Base-by-base conservation (phyloP, 192 early-diverging fungal genomes). In the Allomyces javanicus region DNA sequence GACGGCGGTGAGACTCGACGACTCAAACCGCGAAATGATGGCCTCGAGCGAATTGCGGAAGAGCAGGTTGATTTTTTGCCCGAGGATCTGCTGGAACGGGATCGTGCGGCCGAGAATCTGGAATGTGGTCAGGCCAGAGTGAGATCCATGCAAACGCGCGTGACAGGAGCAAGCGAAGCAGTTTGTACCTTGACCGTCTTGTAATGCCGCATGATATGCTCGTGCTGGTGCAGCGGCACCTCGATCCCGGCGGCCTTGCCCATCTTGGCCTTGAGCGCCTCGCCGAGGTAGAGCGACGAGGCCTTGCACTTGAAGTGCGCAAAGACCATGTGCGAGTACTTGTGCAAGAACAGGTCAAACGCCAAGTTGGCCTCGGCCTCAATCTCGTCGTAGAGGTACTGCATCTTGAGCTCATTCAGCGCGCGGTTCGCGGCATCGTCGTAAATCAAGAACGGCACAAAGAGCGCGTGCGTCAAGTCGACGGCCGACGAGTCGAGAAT, bases 371-470 rank as follows among this genome's bases (percentile, higher is more conserved):
- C 79, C 67, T 82, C 81, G 14, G 81, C 77, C n/a, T 65, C 74
- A 24, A 82, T 71, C 64, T 82, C 81, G 65, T 82, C 74, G 63
- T 82, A 80, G n/a, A 82, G 73, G 66, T 74, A 76, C 66, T 69
- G 33, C 62, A 70, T 69, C 65, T 74, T 77, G 12, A 82, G 44
- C 9, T 68, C 25, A 44, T 75, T 55, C 25, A 82, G 66, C 0
- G 78, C 62, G 24, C 72, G 64, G 43, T 44, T 61, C 10, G 70
- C 81, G 1, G 78, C 73, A 63, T 79, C 80, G 62, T 82, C 78
- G 74, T 82, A 82, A 25, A 82, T 63, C 58, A 77, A 75, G 11
- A 82, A 74, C 12, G 78, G 74, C 25, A 70, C 70, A 58, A 82
- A 74, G 11, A 80, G 23, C 64, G 40, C 62, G 24, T 67, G 77